Percentiles rank a stretch among this genome's conserved stretches.
Conservation (phyloP, 2,329 filamentous ascomycete genomes). For the Exophiala viscosa region DNA sequence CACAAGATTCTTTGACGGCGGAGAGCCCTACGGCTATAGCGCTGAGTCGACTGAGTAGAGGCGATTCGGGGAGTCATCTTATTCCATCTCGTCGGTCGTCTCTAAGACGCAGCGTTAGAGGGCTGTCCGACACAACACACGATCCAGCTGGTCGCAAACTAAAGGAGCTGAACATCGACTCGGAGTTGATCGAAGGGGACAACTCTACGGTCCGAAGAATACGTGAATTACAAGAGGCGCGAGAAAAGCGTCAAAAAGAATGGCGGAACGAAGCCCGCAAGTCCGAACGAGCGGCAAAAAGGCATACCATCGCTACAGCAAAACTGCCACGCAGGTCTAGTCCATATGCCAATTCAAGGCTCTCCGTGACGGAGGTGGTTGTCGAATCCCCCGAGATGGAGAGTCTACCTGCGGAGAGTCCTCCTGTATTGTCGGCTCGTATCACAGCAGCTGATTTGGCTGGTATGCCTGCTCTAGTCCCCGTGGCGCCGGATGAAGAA, state of each 20-base stretch:
- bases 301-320: constrained; percentile 21
- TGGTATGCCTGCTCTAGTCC: constrained; percentile 21
- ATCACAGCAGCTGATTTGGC: constrained; percentile 20
- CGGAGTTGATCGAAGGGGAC: constrained; percentile 44
- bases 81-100: constrained; percentile 57
- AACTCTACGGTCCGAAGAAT: constrained; percentile 58
- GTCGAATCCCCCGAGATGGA: constrained; percentile 23
- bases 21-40: constrained; percentile 14
- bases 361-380: constrained; percentile 26
- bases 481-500: constrained; percentile 3
- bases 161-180: constrained; percentile 40
- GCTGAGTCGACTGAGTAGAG: constrained; percentile 19
- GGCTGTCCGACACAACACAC: constrained; percentile 64
- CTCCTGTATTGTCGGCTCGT: constrained; percentile 15
- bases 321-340: constrained; percentile 21
- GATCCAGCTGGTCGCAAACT: constrained; percentile 45
- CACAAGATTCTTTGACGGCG: constrained; percentile 1
- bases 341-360: constrained; percentile 22
- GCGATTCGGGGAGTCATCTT: constrained; percentile 23
- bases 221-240: constrained; percentile 55
- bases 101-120: constrained; percentile 38
- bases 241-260: constrained; percentile 42
- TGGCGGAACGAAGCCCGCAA: constrained; percentile 28
- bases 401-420: constrained; percentile 10
- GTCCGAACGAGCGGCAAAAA: constrained; percentile 23